phyloP scores from a whole-genome alignment of 768 basidiomycete species.

The Panaeolus papilionaceus region DNA sequence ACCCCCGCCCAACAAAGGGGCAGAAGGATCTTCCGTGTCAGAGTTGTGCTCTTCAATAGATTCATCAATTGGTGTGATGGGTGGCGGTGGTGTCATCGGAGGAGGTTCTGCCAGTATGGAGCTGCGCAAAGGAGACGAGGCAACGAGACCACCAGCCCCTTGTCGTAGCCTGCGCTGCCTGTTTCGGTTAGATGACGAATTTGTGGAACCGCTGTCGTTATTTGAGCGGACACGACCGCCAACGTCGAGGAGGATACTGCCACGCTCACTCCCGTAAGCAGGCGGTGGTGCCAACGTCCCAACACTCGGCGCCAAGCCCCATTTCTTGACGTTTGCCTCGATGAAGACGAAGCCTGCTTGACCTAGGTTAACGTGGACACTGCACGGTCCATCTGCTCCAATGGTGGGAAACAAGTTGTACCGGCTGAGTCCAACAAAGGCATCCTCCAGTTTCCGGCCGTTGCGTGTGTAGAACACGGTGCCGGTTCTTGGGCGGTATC shows the following conservation, averaged over 20 bases:
- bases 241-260: conserved; percentile 93
- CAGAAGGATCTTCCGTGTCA: conserved; percentile 35
- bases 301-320: conserved; percentile 97
- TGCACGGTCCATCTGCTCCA: conserved; percentile 95
- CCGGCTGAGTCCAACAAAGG: conserved; percentile 86
- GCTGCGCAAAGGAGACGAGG: conserved; percentile 72
- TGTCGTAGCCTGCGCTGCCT: conserved; percentile 63
- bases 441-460: conserved; percentile 96
- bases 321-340: conserved; percentile 99
- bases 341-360: conserved; percentile 99
- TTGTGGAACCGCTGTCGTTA: conserved; percentile 47
- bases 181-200: conserved; percentile 60
- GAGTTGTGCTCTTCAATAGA: conserved; percentile 49
- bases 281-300: conserved; percentile 98
- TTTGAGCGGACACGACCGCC: conserved; percentile 62
- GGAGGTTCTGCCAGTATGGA: conserved; percentile 49
- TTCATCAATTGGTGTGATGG: conserved; percentile 83
- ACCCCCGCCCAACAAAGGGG: conserved; percentile 28
- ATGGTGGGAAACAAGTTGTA: conserved; percentile 98
- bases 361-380: conserved; percentile 96
- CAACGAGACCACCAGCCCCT: conserved; percentile 37
- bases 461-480: conserved; percentile 99
- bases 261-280: conserved; percentile 96
- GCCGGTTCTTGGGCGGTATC: conserved; percentile 94
- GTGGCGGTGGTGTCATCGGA: conserved; percentile 61